Conservation (phyloP, 495 filamentous ascomycete species). For the Lasiosphaeria miniovina region DNA sequence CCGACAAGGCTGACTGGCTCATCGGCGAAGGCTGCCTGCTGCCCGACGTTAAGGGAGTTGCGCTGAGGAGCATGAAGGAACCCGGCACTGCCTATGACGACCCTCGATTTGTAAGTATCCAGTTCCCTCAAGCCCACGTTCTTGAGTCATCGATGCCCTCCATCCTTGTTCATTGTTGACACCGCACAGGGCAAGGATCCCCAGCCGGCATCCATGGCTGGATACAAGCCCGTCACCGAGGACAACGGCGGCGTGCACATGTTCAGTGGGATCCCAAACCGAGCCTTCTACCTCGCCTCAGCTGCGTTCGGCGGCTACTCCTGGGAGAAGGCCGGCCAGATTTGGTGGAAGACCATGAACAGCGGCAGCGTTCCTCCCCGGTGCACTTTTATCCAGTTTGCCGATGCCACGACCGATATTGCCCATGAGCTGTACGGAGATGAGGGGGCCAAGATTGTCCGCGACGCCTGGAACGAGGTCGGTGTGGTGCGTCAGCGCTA, state of each 20-base stretch:
- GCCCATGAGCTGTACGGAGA: constrained; percentile 38
- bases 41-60: constrained; percentile 42
- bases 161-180: not conserved
- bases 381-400: constrained; percentile 42
- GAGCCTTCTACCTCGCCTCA: constrained; percentile 47
- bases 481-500: constrained; percentile 28
- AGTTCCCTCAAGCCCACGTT: not conserved
- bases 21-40: constrained; percentile 49
- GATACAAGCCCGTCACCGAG: constrained; percentile 31
- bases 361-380: constrained; percentile 34
- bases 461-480: constrained; percentile 40
- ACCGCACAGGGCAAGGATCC: constrained; percentile 41
- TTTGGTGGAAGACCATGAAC: constrained; percentile 50
- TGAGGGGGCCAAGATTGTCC: constrained; percentile 34
- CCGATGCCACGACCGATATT: constrained; percentile 39
- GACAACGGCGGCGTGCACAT: constrained; percentile 52
- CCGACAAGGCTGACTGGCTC: constrained; percentile 48
- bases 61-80: constrained; percentile 48
- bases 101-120: constrained; percentile 36
- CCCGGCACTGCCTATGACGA: constrained; percentile 50
- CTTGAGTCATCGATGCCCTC: not conserved
- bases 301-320: constrained; percentile 46
- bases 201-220: constrained; percentile 40
- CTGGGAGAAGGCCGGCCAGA: constrained; percentile 51
- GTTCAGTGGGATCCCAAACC: constrained; percentile 54